These are phyloP conservation scores for Rhipidocladum racemiflorum DNA, from an alignment of 176 grass and related monocot genomes.

Conservation along the genomic window DNA sequence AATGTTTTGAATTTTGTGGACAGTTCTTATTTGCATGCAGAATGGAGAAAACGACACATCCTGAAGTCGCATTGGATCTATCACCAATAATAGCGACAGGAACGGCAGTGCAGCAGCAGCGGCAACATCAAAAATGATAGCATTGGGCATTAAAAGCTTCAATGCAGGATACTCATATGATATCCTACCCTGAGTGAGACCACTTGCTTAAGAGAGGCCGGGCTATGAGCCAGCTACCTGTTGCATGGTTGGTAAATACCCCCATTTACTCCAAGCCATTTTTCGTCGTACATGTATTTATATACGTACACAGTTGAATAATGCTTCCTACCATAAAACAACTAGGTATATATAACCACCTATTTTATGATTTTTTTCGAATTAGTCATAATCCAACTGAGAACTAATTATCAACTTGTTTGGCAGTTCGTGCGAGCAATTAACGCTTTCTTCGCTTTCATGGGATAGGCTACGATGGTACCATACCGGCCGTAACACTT, in stretches of 20 bases:
- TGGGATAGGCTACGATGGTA: background rate
- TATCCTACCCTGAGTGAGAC: background rate
- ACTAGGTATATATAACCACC: background rate
- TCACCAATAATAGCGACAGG: slow-evolving; percentile 49
- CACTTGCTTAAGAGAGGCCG: slow-evolving; percentile 29
- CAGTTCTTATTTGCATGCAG: slow-evolving; percentile 43
- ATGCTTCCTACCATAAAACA: background rate
- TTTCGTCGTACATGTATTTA: background rate
- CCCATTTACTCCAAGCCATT: slow-evolving; percentile 1
- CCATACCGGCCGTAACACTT: background rate
- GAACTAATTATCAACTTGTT: background rate
- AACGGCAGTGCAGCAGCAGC: slow-evolving; percentile 37
- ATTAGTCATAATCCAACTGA: background rate
- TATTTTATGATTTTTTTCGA: background rate
- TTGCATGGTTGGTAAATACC: slow-evolving; percentile 23
- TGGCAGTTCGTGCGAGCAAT: background rate
- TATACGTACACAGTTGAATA: slow-evolving; percentile 2
- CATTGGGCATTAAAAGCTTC: slow-evolving; percentile 41
- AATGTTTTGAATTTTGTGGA: slow-evolving; percentile 37
- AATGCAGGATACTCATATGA: slow-evolving; percentile 28
- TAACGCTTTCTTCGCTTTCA: background rate
- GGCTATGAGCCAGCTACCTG: slow-evolving; percentile 2
- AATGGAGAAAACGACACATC: slow-evolving; percentile 48
- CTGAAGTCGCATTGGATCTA: slow-evolving; percentile 57
- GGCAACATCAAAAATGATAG: slow-evolving; percentile 50